A percentile compares a stretch with the other conserved stretches of the same genome.
Conservation (phyloP, 345 rosid genomes). For the Leavenworthia alabamica region DNA sequence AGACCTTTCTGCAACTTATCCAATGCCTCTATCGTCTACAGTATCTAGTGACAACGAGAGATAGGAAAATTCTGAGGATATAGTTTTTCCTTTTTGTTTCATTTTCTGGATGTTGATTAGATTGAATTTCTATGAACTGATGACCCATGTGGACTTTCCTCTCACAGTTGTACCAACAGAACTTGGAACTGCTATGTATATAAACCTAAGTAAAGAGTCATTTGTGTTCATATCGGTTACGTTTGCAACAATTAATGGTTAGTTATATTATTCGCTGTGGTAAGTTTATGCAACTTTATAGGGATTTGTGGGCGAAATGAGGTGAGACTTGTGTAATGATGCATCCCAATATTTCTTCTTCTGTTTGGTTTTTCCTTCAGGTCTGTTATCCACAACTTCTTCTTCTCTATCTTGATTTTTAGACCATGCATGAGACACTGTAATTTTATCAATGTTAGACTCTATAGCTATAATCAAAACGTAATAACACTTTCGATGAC, state of each 20-base stretch:
- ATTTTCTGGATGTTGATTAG: constrained; percentile 22
- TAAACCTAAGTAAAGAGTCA: constrained; percentile 92
- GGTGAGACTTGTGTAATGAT: constrained; percentile 9
- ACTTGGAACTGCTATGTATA: constrained; percentile 93
- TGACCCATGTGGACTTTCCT: constrained; percentile 81
- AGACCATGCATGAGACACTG: constrained; percentile 1
- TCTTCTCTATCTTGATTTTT: neutral
- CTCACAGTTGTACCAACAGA: constrained; percentile 99
- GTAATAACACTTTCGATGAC: neutral
- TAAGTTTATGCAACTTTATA: constrained; percentile 11
- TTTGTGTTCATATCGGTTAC: constrained; percentile 97
- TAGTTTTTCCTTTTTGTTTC: neutral
- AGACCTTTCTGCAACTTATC: neutral
- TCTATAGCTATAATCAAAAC: neutral
- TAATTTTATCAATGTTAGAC: constrained; percentile 4
- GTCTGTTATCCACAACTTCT: constrained; percentile 30
- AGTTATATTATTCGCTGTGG: constrained; percentile 28
- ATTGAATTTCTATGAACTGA: constrained; percentile 64
- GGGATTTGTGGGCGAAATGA: constrained; percentile 4
- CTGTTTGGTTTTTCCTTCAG: constrained; percentile 98
- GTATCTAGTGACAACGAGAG: neutral
- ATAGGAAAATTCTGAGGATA: neutral
- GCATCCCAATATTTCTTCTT: constrained; percentile 88
- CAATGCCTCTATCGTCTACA: neutral
- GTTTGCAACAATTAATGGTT: constrained; percentile 99